Evolutionary conservation across 495 filamentous ascomycete genomes (phyloP), one percentile per base, ranked within the genome.

Genomic region (Aspergillus sclerotioniger): DNA sequence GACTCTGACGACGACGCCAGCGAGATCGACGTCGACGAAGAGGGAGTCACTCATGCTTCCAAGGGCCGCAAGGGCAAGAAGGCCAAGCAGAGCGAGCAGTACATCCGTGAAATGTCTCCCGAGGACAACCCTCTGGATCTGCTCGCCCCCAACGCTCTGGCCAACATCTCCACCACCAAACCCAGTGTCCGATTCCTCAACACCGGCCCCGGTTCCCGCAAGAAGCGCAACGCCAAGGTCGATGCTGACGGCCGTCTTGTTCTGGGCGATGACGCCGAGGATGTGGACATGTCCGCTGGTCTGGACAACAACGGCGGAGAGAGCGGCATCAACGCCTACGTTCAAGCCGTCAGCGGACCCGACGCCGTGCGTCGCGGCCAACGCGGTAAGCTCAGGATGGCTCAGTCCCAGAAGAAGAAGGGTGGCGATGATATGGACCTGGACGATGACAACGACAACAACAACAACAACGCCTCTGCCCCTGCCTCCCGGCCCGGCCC

Each of bases 81-180:
- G 33, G 68, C 66, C 20, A 79, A 80, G 53, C 82, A 84, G 53
- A 79, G 81, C 45, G 81, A 82, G 47, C 84, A 86, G 46, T 98
- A 94, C 73, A 98, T 98, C 67, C 81, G 93, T 61, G 95, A 98
- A 76, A 87, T 91, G 58, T 77, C 75, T 6, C 74, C 74, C 10
- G 89, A 92, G 56, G 88, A 95, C 65, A 93, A 97, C 70, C 94
- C 94, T 1, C 84, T 98, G 31, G 94, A 98, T 77, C 80, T 98
- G 21, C 83, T 98, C 12, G 93, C 91, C 61, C 86, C 89, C 43
- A 86, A 86, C 66, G 91, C 94, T 10, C 80, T 98, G 16, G 93
- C 90, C 21, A 90, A 92, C 67, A 98, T 98, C 64, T 96, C 94
- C 13, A 88, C 89, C 5, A 95, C 90, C 13, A 92, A 90, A 69